phyloP scores from a whole-genome alignment of 176 grass and related monocot genomes.

The Poa annua region DNA sequence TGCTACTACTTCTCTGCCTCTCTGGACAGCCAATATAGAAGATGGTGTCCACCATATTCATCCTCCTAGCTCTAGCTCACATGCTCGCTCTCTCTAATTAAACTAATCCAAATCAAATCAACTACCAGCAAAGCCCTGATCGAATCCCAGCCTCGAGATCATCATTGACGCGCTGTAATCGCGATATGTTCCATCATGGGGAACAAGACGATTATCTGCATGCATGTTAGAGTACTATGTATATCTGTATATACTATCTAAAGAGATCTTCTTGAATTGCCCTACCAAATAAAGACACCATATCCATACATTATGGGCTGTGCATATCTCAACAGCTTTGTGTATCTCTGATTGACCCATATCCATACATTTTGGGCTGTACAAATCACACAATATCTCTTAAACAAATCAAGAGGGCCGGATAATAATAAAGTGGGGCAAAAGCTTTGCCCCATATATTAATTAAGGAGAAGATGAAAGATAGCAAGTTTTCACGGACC shows the following conservation, averaged over 20 bases:
- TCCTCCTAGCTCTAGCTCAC: not conserved
- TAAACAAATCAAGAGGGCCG: constrained; percentile 36
- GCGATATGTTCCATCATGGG: constrained; percentile 14
- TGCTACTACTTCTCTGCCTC: constrained; percentile 15
- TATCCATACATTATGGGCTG: constrained; percentile 34
- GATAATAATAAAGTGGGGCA: too few relatives aligned
- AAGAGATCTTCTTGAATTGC: constrained; percentile 36
- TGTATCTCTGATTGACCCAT: too few relatives aligned
- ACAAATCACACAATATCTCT: constrained; percentile 48
- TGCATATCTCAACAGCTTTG: constrained; percentile 50
- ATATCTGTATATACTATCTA: not conserved
- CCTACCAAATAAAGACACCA: constrained; percentile 45
- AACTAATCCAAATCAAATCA: constrained; percentile 20
- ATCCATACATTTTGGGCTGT: constrained; percentile 36
- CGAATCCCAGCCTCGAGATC: constrained; percentile 39
- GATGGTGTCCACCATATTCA: not conserved
- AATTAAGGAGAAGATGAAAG: too few relatives aligned
- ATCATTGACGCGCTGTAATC: not conserved
- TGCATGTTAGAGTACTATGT: not conserved
- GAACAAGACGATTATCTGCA: not conserved
- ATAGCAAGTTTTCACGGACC: too few relatives aligned
- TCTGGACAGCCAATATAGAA: constrained; percentile 13
- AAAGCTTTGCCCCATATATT: too few relatives aligned
- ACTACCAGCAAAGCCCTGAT: not conserved
- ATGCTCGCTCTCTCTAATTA: constrained; percentile 5